Evolutionary conservation across 2,329 filamentous ascomycete genomes (phyloP), one percentile per base, ranked within the genome.

Genomic region (Fusarium sp.): DNA sequence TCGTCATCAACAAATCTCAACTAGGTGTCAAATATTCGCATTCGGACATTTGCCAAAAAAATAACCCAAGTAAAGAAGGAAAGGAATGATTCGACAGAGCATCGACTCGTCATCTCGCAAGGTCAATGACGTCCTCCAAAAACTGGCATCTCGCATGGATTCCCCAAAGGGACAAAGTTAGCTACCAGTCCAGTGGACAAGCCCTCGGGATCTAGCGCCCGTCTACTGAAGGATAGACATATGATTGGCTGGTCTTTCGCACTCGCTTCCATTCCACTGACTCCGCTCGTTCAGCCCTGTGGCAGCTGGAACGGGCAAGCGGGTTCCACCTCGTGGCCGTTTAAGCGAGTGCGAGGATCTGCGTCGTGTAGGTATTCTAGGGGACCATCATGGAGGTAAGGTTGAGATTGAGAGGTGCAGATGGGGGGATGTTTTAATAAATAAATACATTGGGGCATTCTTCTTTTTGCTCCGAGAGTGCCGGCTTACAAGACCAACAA

Each of bases 91-190:
- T 35, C 16, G 52, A 35, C 7, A 57, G 24, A 42, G 47, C 37
- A 74, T 73, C 67, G 59, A 69, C 57, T 60, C 65, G 64, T 73
- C 71, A 73, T 74, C n/a, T 62, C 14, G 14, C 18, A 16, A 45
- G 45, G 8, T 7, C 18, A n/a, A 52, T 73, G 63, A 71, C 67
- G 69, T 54, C 42, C 52, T 16, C 40, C 31, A 38, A 24, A 38
- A 38, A 38, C 27, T 27, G 11, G 20, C 71, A 54, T 31, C 50
- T 74, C 67, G 71, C 64, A 74, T 59, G 67, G 47, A 37, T 24
- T 64, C 70, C 70, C 70, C 34, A 38, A 73, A 40, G 70, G 58
- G 27, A 13, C 24, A 40, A 40, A 52, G 45, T 27, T 73, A 64
- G 71, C 34, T 31, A 4, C 47, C 27, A 14, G 54, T 47, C 9